Base-by-base conservation (phyloP, 768 basidiomycete genomes). In the Trametes cinnabarina region DNA sequence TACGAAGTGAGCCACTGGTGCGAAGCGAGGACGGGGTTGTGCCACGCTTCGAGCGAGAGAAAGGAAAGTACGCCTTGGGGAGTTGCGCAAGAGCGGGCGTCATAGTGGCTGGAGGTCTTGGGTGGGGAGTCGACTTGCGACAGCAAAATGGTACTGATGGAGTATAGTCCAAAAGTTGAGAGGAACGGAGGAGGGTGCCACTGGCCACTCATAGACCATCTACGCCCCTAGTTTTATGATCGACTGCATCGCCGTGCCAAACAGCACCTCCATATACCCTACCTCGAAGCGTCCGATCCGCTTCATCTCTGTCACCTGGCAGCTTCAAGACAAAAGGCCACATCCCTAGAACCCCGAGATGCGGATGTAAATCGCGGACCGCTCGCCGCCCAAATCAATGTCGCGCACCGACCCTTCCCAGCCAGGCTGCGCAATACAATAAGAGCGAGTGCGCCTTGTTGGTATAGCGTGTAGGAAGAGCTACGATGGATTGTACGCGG, bases 41-140 rank as follows among this genome's bases (percentile, higher is more conserved):
- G 12, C 26, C 41, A 6, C 19, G 10, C 8, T 23, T 26, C 12
- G 44, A 46, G 14, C 30, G 20, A 5, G 52, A 4, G 4, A 19
- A 22, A 12, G 43, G 11, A 15, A 46, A 10, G 46, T 40, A 30
- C 14, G 20, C 9, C 17, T 47, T 26, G 37, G 44, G 37, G 26
- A 48, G 14, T 15, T 25, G 20, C 19, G 47, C 25, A 9, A 46
- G 54, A 15, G 46, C 35, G n/a, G 39, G 40, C 26, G 47, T 22
- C 41, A 42, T 42, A n/a, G 44, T 26, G 20, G 41, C 26, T n/a
- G 19, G 37, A 12, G 26, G 17, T 34, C 19, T n/a, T 12, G 19
- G 19, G 53, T 2, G 3, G 25, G 6, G 28, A 35, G 54, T 47
- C 46, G 54, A 28, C 54, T 55, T 25, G 54, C 54, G 47, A 55